Evolutionary conservation across 2,329 filamentous ascomycete genomes (phyloP).

Genomic region (Phoma sp.): DNA sequence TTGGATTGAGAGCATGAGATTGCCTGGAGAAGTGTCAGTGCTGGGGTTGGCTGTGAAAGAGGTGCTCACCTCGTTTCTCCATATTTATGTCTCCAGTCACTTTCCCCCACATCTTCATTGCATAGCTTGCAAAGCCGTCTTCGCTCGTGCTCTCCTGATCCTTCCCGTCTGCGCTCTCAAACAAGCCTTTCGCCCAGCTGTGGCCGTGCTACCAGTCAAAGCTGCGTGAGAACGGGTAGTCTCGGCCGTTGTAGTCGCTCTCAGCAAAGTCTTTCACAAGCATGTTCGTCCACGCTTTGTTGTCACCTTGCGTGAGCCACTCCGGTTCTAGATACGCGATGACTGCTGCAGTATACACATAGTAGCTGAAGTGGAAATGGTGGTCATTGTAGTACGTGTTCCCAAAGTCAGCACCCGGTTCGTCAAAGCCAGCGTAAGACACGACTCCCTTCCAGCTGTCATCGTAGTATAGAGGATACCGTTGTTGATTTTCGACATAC

Average conservation of each 20-base stretch:
- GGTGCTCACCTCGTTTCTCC: slow-evolving; percentile 65
- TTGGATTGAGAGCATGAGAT: slow-evolving; percentile 82
- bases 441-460: slow-evolving; percentile 79
- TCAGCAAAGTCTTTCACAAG: slow-evolving; percentile 86
- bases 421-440: slow-evolving; percentile 76
- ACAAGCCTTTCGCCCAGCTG: slow-evolving; percentile 86
- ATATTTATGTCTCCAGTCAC: slow-evolving; percentile 77
- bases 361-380: slow-evolving; percentile 77
- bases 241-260: slow-evolving; percentile 67
- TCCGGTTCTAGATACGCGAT: slow-evolving; percentile 78
- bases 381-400: slow-evolving; percentile 78
- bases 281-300: slow-evolving; percentile 81
- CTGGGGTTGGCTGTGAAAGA: background rate
- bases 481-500: slow-evolving; percentile 55
- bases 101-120: slow-evolving; percentile 91
- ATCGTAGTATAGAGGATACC: slow-evolving; percentile 63
- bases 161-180: slow-evolving; percentile 74
- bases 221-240: slow-evolving; percentile 78
- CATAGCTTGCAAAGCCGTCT: slow-evolving; percentile 86
- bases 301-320: slow-evolving; percentile 69
- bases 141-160: slow-evolving; percentile 89
- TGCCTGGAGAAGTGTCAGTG: slow-evolving; percentile 55
- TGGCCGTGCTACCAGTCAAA: slow-evolving; percentile 98
- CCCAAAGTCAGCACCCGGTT: slow-evolving; percentile 81
- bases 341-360: slow-evolving; percentile 83